Base-by-base conservation (phyloP, 2,329 filamentous ascomycete genomes). In the Alternaria atra region DNA sequence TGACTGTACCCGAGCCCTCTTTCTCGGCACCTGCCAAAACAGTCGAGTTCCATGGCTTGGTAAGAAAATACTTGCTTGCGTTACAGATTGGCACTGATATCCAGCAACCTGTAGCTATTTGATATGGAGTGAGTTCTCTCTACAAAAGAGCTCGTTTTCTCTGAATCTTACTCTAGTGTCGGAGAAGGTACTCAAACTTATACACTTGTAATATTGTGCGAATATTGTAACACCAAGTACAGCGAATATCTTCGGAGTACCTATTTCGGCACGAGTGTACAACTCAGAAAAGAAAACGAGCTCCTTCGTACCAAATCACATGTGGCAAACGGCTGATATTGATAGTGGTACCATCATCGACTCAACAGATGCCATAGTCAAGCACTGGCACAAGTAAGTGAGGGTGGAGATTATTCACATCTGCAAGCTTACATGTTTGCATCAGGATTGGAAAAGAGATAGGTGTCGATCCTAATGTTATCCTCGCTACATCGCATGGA, bases 401-500 rank as follows among this genome's bases (percentile, higher is more conserved):
- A 42, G 9, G 17, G n/a, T 23, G 9, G 30, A 39, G 23, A 32
- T 35, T 7, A 29, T 12, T 43, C 48, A n/a, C 23, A 39, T 17
- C 8, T 40, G 13, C 9, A 48, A 32, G 44, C 64, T 73, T 17
- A 74, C 46, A 17, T 40, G 20, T 6, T n/a, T 47, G 20, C 12
- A 40, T 52, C 72, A 92, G 90, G n/a, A 86, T 94, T 66, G 94
- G 91, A 51, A 85, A 86, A 9, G 92, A 97, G 76, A 90, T 98
- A 72, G 92, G 92, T 25, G 90, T 97, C 23, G 88, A 92, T 67
- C 91, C 92, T n/a, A 85, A 90, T 48, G 87, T 90, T 46, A 98
- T 99, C 71, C 86, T 98, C 27, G 86, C 92, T 72, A 97, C 93
- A 9, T 97, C 93, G 5, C 95, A 99, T 80, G 95, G 95, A 63